phyloP scores from a whole-genome alignment of 1,139 yeast species.

The Candida sp. region DNA sequence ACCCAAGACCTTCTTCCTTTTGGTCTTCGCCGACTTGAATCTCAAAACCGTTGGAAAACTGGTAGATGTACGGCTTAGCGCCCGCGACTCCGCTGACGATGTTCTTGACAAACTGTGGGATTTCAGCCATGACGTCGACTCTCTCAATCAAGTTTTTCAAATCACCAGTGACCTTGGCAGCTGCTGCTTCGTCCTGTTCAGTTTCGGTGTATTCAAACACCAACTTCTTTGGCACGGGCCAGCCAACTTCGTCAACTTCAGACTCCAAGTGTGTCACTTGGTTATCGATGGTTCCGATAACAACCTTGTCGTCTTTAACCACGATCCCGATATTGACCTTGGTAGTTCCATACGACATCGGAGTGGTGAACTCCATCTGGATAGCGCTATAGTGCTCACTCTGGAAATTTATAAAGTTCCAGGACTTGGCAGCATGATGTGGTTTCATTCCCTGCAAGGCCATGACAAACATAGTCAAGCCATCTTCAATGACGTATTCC shows the following conservation, averaged over 20 bases:
- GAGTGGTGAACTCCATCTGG: conserved; percentile 96
- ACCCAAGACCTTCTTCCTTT: conserved; percentile 68
- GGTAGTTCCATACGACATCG: conserved; percentile 84
- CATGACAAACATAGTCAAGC: conserved; percentile 87
- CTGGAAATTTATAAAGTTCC: conserved; percentile 95
- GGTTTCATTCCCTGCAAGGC: conserved; percentile 99
- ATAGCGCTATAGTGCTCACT: conserved; percentile 75
- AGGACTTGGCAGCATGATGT: conserved; percentile 96
- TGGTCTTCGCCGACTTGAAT: conserved; percentile 35
- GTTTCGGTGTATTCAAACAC: conserved; percentile 58
- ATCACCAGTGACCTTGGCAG: conserved; percentile 54
- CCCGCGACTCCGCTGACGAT: conserved; percentile 96
- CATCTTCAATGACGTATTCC: conserved; percentile 42
- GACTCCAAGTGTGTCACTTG: conserved; percentile 64
- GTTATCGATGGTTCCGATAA: conserved; percentile 72
- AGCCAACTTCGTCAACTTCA: conserved; percentile 72
- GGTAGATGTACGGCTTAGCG: conserved; percentile 94
- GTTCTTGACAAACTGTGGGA: conserved; percentile 91
- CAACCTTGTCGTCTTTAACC: conserved; percentile 63
- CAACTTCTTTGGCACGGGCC: conserved; percentile 85
- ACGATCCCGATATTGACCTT: conserved; percentile 82
- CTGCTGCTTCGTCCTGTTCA: conserved; percentile 19
- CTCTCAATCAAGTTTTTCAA: conserved; percentile 75
- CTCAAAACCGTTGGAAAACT: conserved; percentile 67
- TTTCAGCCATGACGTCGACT: conserved; percentile 97